Evolutionary conservation across 306 rosid genomes (phyloP), one percentile per base, ranked within the genome.

Genomic region (Benincasa hispida): DNA sequence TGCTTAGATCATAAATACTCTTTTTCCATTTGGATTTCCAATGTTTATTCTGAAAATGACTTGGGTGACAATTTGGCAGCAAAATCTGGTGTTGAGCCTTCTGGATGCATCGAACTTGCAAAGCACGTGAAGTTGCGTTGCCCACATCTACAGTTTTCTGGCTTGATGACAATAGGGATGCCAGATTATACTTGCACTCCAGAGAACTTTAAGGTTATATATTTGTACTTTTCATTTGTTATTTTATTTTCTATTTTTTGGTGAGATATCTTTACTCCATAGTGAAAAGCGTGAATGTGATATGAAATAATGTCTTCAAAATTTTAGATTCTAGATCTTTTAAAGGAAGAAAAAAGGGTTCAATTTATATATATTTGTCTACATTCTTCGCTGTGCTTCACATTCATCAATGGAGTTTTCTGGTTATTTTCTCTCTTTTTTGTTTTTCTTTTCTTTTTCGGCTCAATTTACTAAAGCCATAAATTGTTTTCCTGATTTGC

Each of bases 121-220:
- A 79, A 75, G 74, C 87, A 86, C 30, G 82, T 86, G 34, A 82
- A 84, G 54, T 77, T 80, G 70, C 70, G n/a, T 56, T 86, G 89
- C 81, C 79, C 84, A 54, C 84, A 80, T 84, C 86, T 86, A 32
- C 60, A 75, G 75, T 76, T 86, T 76, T 86, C 89, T 61, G 89
- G 89, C 73, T 58, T 86, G 47, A 86, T 86, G 89, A 86, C 89
- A 42, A 86, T 86, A 45, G 89, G 89, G 78, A 86, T 86, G 89
- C 86, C 84, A 18, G 87, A 86, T 77, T 86, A 86, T 58, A 74
- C 89, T 13, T 82, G 81, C 56, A 84, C 89, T 75, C 87, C 87
- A 48, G 84, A 79, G 69, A 86, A 86, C 70, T 86, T 86, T 53
- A 75, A 61, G 89, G 89, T 86, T 77, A 81, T 25, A 13, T 72